Percentiles rank a stretch among this genome's conserved stretches.
phyloP scores from a whole-genome alignment of 2,329 filamentous ascomycete species.

The Phaeophleospora eucalypticola region DNA sequence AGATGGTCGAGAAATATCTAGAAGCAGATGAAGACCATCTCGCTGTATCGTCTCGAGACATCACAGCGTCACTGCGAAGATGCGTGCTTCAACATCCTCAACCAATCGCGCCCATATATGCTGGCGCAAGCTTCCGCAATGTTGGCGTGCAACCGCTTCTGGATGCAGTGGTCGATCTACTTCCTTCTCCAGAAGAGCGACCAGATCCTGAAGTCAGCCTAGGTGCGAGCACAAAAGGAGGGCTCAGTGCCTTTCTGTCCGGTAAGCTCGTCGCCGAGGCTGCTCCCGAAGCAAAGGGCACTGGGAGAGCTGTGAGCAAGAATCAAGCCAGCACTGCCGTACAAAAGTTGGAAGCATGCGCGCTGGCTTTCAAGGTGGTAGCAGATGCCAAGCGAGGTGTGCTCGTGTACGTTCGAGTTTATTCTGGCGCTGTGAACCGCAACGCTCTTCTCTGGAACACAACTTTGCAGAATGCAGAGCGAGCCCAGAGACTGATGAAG shows the following conservation, averaged over 20 bases:
- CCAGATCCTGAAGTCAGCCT: slow-evolving; percentile 75
- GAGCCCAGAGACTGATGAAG: slow-evolving; percentile 74
- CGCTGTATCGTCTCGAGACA: slow-evolving; percentile 59
- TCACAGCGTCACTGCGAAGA: slow-evolving; percentile 70
- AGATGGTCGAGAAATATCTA: slow-evolving; percentile 78
- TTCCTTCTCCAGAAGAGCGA: slow-evolving; percentile 77
- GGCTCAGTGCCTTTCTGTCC: slow-evolving; percentile 46
- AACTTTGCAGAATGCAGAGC: slow-evolving; percentile 72
- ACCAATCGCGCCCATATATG: slow-evolving; percentile 78
- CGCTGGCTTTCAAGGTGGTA: slow-evolving; percentile 86
- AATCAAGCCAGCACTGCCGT: slow-evolving; percentile 39
- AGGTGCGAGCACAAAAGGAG: slow-evolving; percentile 49
- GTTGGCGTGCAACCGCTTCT: slow-evolving; percentile 90
- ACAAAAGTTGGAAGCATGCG: slow-evolving; percentile 65
- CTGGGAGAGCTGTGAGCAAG: slow-evolving; percentile 40
- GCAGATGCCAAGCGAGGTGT: slow-evolving; percentile 81
- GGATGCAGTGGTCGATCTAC: slow-evolving; percentile 80
- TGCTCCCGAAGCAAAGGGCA: slow-evolving; percentile 24
- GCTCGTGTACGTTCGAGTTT: slow-evolving; percentile 87
- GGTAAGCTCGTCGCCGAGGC: slow-evolving; percentile 29
- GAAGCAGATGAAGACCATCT: slow-evolving; percentile 70
- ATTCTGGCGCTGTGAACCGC: slow-evolving; percentile 73
- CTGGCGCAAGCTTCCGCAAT: slow-evolving; percentile 87
- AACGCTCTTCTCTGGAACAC: slow-evolving; percentile 82
- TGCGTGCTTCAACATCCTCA: slow-evolving; percentile 66